phyloP scores from a whole-genome alignment of 2,329 filamentous ascomycete species.

The Macrophomina pseudophaseolina region DNA sequence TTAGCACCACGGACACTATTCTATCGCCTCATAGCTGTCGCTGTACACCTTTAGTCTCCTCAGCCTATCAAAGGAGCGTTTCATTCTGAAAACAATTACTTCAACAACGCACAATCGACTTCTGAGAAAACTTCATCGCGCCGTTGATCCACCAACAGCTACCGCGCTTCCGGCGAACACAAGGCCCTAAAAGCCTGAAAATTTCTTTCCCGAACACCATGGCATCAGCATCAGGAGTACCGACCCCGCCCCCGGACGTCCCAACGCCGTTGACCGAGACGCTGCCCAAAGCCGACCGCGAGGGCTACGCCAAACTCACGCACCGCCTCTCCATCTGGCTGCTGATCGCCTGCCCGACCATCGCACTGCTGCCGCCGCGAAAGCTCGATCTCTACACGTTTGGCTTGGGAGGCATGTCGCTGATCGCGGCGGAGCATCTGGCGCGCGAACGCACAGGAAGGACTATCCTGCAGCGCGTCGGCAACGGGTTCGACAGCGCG shows the following conservation, averaged over 20 bases:
- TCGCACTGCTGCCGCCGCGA: slow-evolving; percentile 63
- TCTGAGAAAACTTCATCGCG: neutral
- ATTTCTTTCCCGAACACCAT: neutral
- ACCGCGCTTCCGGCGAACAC: neutral
- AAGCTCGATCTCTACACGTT: slow-evolving; percentile 67
- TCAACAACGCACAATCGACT: no score
- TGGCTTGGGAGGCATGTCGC: slow-evolving; percentile 55
- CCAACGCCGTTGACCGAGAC: neutral
- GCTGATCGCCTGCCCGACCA: slow-evolving; percentile 58
- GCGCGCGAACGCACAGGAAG: slow-evolving; percentile 47
- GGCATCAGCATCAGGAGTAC: neutral
- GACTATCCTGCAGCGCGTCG: slow-evolving; percentile 42
- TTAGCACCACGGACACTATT: neutral
- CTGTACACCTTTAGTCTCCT: neutral
- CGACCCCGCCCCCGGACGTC: neutral
- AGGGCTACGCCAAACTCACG: slow-evolving; percentile 37
- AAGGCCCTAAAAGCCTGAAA: no score
- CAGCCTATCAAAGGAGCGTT: neutral
- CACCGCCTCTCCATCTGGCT: slow-evolving; percentile 56
- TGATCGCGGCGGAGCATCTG: slow-evolving; percentile 57
- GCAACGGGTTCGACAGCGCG: slow-evolving; percentile 20
- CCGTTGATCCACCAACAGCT: neutral
- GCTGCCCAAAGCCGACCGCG: slow-evolving; percentile 12
- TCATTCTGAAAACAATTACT: neutral
- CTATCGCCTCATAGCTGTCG: neutral